Percentiles rank a stretch among this genome's conserved stretches.
These are phyloP conservation scores for Talaromyces stipitatus DNA, from an alignment of 495 filamentous ascomycete genomes.

Conservation along the genomic window DNA sequence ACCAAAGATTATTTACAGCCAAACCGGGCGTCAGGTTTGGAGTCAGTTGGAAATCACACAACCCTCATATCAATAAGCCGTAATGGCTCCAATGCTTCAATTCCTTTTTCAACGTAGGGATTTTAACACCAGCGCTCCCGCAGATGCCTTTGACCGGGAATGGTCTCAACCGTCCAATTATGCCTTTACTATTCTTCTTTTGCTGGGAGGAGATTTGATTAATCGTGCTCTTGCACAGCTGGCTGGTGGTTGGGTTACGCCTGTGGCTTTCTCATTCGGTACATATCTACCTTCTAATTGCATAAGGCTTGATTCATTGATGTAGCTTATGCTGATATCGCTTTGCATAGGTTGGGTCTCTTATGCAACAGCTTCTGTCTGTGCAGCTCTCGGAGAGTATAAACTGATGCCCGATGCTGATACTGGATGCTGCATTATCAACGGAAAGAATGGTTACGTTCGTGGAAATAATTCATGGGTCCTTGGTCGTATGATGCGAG, in stretches of 20 bases:
- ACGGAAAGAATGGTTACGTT: conserved; percentile 29
- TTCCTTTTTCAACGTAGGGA: conserved; percentile 1
- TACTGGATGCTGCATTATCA: conserved; percentile 29
- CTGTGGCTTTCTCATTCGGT: conserved; percentile 49
- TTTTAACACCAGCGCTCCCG: background rate
- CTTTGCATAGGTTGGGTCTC: conserved; percentile 29
- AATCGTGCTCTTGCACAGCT: conserved; percentile 39
- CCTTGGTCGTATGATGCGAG: conserved; percentile 40
- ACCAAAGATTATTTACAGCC: background rate
- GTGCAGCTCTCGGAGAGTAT: conserved; percentile 36
- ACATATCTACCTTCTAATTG: conserved; percentile 2
- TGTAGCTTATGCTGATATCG: background rate
- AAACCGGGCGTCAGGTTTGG: background rate
- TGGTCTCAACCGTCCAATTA: conserved; percentile 23
- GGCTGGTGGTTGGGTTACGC: conserved; percentile 25
- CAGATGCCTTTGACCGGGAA: conserved; percentile 5
- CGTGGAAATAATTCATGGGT: conserved; percentile 42
- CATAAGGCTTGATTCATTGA: background rate
- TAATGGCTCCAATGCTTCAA: background rate
- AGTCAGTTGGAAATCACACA: background rate
- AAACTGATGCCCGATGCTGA: conserved; percentile 25
- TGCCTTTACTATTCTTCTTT: conserved; percentile 36
- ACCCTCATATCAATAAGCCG: background rate
- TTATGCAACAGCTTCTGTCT: conserved; percentile 32
- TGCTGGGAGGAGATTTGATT: conserved; percentile 46